These are phyloP conservation scores for Asterophora lycoperdoides DNA, from an alignment of 768 basidiomycete genomes.

Conservation along the genomic window DNA sequence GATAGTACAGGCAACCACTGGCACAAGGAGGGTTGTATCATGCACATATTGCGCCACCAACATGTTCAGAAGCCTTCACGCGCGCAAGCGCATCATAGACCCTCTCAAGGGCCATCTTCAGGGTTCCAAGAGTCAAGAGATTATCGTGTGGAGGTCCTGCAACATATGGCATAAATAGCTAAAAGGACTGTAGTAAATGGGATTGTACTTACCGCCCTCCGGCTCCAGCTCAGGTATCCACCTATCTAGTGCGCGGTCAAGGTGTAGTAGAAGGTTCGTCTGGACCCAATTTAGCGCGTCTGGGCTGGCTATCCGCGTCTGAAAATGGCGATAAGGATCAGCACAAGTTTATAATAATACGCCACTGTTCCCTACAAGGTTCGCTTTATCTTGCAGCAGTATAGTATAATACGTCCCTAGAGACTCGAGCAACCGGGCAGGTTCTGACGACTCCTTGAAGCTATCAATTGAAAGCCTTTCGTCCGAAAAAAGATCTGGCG, in stretches of 20 bases:
- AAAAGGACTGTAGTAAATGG: too few relatives aligned
- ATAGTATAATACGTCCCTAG: constrained; percentile 68
- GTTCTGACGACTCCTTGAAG: constrained; percentile 52
- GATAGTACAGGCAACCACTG: too few relatives aligned
- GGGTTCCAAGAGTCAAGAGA: constrained; percentile 36
- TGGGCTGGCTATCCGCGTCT: constrained; percentile 51
- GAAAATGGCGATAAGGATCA: background rate
- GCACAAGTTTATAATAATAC: background rate
- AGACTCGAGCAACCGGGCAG: constrained; percentile 59
- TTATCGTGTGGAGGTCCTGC: constrained; percentile 20
- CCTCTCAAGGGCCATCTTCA: constrained; percentile 47
- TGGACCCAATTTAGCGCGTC: constrained; percentile 43
- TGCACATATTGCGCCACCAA: too few relatives aligned
- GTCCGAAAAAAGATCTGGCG: constrained; percentile 44
- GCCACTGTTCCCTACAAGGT: constrained; percentile 37
- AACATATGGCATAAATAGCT: background rate
- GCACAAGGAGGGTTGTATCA: too few relatives aligned
- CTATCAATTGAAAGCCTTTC: constrained; percentile 34
- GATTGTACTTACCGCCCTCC: constrained; percentile 21
- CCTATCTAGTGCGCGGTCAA: constrained; percentile 33
- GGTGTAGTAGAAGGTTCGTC: constrained; percentile 39
- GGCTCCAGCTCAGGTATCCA: constrained; percentile 26
- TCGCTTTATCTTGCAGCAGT: constrained; percentile 51
- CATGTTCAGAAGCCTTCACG: background rate
- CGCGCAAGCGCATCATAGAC: constrained; percentile 34